These are phyloP conservation scores for Penicillium soppii DNA, from an alignment of 495 filamentous ascomycete species.

Conservation along the genomic window DNA sequence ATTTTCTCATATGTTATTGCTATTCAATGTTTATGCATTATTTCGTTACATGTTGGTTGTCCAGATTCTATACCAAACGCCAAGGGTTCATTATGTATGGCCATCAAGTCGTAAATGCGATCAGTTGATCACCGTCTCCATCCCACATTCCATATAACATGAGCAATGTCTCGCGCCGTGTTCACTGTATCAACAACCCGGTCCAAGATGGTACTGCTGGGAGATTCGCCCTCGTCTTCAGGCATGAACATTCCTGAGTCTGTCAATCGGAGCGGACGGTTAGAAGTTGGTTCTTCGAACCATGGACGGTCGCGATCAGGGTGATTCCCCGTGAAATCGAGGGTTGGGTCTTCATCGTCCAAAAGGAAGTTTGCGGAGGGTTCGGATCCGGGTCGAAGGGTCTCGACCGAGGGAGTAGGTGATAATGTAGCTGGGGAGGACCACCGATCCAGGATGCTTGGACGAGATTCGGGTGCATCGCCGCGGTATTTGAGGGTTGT, in stretches of 20 bases:
- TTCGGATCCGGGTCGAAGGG: conserved; percentile 63
- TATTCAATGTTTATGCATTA: conserved; percentile 8
- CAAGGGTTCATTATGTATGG: conserved; percentile 1
- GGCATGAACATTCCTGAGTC: conserved; percentile 86
- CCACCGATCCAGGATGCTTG: conserved; percentile 35
- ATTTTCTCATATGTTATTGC: neutral
- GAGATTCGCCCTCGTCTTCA: conserved; percentile 65
- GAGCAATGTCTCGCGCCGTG: conserved; percentile 91
- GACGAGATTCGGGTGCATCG: conserved; percentile 67
- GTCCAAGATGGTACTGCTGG: conserved; percentile 65
- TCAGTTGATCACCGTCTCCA: conserved; percentile 71
- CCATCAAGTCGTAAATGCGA: neutral
- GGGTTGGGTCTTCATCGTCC: conserved; percentile 60
- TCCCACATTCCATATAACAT: conserved; percentile 97
- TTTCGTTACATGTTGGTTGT: neutral
- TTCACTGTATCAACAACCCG: conserved; percentile 92
- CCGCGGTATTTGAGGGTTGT: conserved; percentile 88
- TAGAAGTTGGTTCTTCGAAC: conserved; percentile 31
- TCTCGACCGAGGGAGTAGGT: conserved; percentile 76
- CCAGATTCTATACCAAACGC: neutral
- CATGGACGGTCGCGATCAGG: conserved; percentile 27
- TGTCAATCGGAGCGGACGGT: conserved; percentile 63
- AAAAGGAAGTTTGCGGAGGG: conserved; percentile 70
- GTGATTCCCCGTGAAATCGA: conserved; percentile 40
- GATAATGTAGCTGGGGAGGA: conserved; percentile 44